These are phyloP conservation scores for Narthecium ossifragum DNA, from an alignment of 106 monocot species.

Conservation along the genomic window DNA sequence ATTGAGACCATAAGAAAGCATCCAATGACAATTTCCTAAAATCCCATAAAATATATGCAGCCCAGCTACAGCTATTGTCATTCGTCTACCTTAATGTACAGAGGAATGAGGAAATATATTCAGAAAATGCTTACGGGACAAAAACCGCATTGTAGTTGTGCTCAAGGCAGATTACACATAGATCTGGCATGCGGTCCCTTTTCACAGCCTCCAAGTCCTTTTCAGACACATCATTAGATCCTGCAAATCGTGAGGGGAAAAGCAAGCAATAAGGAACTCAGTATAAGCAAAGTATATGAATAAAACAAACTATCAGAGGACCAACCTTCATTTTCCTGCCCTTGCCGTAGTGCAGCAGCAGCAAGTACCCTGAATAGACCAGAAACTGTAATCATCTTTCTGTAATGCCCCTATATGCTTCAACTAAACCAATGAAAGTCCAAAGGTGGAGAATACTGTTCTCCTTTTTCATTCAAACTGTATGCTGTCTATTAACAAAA, in stretches of 20 bases:
- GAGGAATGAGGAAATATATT: not conserved
- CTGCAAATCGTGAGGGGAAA: constrained; percentile 21
- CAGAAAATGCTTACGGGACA: constrained; percentile 74
- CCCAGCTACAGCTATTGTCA: not conserved
- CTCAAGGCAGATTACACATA: constrained; percentile 98
- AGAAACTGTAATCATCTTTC: no score
- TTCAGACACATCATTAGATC: constrained; percentile 29
- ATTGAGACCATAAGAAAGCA: not conserved
- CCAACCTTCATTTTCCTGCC: constrained; percentile 66
- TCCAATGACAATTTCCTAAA: not conserved
- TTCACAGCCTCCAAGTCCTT: constrained; percentile 32
- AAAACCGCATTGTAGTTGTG: constrained; percentile 96
- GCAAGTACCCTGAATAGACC: constrained; percentile 56
- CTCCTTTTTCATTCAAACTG: not conserved
- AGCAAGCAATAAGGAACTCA: not conserved
- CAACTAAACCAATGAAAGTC: not conserved
- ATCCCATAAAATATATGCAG: not conserved
- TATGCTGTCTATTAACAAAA: not conserved
- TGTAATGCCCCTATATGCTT: no score
- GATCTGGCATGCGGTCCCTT: constrained; percentile 63
- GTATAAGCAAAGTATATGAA: not conserved
- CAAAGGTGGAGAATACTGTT: not conserved
- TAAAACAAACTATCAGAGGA: not conserved
- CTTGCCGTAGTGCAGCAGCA: constrained; percentile 70
- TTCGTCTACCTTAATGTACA: not conserved